Evolutionary conservation across 1,284 basidiomycete species (phyloP).

Genomic region (Boletus mariae): DNA sequence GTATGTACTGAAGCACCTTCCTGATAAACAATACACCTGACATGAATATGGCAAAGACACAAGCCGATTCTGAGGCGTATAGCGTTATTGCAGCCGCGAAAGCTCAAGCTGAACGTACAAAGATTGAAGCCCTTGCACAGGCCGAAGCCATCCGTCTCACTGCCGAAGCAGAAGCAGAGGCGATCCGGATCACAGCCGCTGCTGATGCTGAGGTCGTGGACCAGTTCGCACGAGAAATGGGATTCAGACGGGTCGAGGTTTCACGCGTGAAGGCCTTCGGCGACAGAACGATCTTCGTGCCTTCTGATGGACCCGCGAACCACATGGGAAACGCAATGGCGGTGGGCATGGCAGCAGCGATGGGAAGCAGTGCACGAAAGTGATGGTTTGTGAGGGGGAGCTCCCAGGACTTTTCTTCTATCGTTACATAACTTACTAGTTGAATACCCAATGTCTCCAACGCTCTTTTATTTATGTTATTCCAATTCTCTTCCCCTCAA

Average conservation of each 20-base stretch:
- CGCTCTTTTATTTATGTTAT: not conserved
- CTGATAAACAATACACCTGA: constrained; percentile 8
- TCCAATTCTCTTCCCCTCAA: not conserved
- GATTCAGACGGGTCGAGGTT: constrained; percentile 62
- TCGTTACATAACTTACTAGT: not conserved
- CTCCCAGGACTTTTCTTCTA: not conserved
- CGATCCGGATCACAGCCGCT: constrained; percentile 57
- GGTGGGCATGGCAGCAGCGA: constrained; percentile 59
- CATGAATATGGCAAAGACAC: constrained; percentile 38
- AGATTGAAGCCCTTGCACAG: constrained; percentile 70
- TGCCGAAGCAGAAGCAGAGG: constrained; percentile 71
- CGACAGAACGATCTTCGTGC: constrained; percentile 66
- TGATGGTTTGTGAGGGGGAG: constrained; percentile 3
- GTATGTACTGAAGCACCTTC: constrained; percentile 28
- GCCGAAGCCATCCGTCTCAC: constrained; percentile 68
- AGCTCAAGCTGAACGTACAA: constrained; percentile 65
- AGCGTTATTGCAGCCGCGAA: constrained; percentile 67
- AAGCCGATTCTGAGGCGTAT: constrained; percentile 74
- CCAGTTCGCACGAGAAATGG: constrained; percentile 73
- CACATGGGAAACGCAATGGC: constrained; percentile 60
- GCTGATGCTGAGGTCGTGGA: constrained; percentile 62
- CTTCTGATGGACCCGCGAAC: constrained; percentile 52
- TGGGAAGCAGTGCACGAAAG: constrained; percentile 45
- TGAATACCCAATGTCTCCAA: not conserved
- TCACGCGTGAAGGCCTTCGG: constrained; percentile 63